These are phyloP conservation scores for Termitomyces sp. DNA, from an alignment of 768 basidiomycete genomes.

Conservation along the genomic window DNA sequence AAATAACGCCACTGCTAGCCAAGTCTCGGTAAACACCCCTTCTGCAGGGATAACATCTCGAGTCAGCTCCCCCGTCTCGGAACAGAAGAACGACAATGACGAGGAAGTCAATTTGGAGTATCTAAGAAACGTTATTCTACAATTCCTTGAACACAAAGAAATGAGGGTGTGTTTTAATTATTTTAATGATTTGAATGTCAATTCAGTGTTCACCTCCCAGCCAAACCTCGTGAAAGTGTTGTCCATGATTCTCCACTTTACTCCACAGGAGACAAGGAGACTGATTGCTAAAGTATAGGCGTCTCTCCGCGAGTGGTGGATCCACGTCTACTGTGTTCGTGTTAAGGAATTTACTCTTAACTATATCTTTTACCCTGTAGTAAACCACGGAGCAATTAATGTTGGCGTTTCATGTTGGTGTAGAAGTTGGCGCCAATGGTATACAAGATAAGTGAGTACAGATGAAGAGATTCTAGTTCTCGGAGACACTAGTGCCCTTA, in stretches of 20 bases:
- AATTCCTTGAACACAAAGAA: conserved; percentile 97
- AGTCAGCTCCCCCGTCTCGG: conserved; percentile 27
- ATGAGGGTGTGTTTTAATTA: conserved; percentile 73
- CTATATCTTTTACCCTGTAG: not conserved
- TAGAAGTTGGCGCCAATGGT: not conserved
- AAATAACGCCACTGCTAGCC: conserved; percentile 34
- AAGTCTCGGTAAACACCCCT: conserved; percentile 29
- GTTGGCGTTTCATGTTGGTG: not conserved
- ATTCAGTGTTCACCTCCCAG: not conserved
- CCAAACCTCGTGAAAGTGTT: conserved; percentile 72
- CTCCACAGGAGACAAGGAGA: conserved; percentile 88
- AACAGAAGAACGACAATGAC: conserved; percentile 45
- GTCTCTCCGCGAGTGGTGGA: not conserved
- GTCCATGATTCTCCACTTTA: conserved; percentile 90
- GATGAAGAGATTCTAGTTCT: no score
- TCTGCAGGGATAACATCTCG: conserved; percentile 18
- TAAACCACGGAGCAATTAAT: not conserved
- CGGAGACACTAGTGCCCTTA: no score
- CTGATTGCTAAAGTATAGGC: conserved; percentile 78
- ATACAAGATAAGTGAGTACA: not conserved
- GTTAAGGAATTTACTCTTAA: not conserved
- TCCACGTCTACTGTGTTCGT: not conserved
- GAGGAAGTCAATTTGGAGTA: conserved; percentile 97
- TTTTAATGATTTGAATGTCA: not conserved
- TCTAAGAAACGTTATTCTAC: conserved; percentile 90